Evolutionary conservation across 1,284 basidiomycete genomes (phyloP).

Genomic region (Ganoderma multipileum): DNA sequence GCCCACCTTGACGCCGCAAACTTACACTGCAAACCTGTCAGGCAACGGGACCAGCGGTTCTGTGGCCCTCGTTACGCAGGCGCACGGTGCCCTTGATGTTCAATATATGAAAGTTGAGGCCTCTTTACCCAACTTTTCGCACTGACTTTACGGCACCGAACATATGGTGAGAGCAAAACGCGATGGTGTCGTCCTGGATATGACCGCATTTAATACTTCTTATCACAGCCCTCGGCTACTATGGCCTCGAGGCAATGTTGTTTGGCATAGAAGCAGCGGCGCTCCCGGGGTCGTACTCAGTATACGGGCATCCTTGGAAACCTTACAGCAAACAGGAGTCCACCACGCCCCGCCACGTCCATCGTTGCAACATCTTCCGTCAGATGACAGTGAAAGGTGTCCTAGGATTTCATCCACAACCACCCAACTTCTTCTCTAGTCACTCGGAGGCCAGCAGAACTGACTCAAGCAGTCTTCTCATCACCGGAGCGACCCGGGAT

Average conservation of each 20-base stretch:
- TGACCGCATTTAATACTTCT: not conserved
- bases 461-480: not conserved
- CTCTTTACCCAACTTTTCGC: not conserved
- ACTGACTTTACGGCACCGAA: not conserved
- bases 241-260: slow-evolving; percentile 1
- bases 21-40: not conserved
- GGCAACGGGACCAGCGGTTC: not conserved
- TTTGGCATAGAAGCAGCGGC: slow-evolving; percentile 1
- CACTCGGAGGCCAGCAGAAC: not conserved
- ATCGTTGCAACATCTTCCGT: not conserved
- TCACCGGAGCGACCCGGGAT: not conserved
- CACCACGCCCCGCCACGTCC: not conserved
- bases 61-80: not conserved
- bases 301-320: not conserved
- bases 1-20: not conserved
- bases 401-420: not conserved
- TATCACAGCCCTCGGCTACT: slow-evolving; percentile 1
- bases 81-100: not conserved
- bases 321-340: slow-evolving; percentile 1
- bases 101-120: not conserved
- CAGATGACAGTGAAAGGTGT: not conserved
- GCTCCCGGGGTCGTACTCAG: not conserved
- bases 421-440: not conserved
- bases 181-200: not conserved
- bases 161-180: not conserved